Evolutionary conservation across 257 asterid genomes (phyloP).

Genomic region (Nicotiana otophora): DNA sequence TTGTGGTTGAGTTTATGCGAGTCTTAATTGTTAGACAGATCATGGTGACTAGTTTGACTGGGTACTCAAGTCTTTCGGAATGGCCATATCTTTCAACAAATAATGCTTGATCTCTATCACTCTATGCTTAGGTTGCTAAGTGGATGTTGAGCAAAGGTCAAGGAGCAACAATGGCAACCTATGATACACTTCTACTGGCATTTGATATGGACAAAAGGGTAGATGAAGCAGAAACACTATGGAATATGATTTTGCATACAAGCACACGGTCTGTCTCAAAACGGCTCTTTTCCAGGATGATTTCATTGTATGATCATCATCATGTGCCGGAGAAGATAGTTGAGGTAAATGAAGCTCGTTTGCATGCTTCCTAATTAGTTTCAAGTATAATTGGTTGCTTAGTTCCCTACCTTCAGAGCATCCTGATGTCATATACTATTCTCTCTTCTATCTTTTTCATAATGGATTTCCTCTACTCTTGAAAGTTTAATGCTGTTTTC

Average conservation of each 20-base stretch:
- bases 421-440: not conserved
- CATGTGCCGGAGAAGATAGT: conserved; percentile 45
- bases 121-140: conserved; percentile 12
- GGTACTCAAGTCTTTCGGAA: not conserved
- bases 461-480: not conserved
- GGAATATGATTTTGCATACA: conserved; percentile 72
- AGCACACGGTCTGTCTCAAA: conserved; percentile 75
- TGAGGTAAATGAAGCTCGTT: conserved; percentile 43
- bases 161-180: conserved; percentile 45
- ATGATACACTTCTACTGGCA: conserved; percentile 71
- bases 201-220: conserved; percentile 81
- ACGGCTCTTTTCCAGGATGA: conserved; percentile 79
- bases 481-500: not conserved
- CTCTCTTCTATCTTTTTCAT: not conserved
- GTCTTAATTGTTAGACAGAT: not conserved
- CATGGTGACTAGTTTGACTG: not conserved
- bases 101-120: not conserved
- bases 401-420: not conserved
- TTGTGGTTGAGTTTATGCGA: not conserved
- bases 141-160: conserved; percentile 22
- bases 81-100: not conserved
- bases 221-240: conserved; percentile 73
- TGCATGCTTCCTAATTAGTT: conserved; percentile 3
- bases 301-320: conserved; percentile 77
- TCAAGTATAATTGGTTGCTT: not conserved